Evolutionary conservation across 2,329 filamentous ascomycete species (phyloP).

Genomic region (Colletotrichum abscissum): DNA sequence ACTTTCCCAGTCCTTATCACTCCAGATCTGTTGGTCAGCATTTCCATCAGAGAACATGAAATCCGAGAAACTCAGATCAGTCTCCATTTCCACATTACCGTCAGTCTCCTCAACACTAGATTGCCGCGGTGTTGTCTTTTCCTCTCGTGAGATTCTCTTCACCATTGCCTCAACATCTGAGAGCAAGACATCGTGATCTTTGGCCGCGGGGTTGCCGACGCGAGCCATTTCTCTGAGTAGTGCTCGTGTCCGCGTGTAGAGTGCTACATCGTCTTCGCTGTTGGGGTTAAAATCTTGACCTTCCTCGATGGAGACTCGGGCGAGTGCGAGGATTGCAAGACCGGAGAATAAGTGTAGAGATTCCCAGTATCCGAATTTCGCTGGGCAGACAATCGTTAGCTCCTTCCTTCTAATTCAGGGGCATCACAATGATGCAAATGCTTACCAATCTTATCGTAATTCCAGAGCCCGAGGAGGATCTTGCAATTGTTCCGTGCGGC

Average conservation of each 20-base stretch:
- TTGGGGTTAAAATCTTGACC: neutral
- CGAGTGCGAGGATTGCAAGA: slow-evolving; percentile 37
- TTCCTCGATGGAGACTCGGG: slow-evolving; percentile 4
- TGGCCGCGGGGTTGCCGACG: slow-evolving; percentile 32
- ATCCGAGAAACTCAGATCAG: neutral
- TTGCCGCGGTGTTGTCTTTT: neutral
- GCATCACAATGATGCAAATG: too few species aligned
- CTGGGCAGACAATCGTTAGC: neutral
- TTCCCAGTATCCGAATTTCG: slow-evolving; percentile 41
- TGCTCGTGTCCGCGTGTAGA: slow-evolving; percentile 22
- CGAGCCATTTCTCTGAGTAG: slow-evolving; percentile 33
- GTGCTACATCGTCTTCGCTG: neutral
- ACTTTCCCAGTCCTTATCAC: slow-evolving; percentile 22
- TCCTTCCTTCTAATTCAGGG: neutral
- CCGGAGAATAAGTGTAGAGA: slow-evolving; percentile 41
- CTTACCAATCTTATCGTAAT: slow-evolving; percentile 32
- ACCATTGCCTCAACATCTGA: slow-evolving; percentile 35
- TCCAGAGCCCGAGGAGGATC: slow-evolving; percentile 29
- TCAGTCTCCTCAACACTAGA: neutral
- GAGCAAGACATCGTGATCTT: slow-evolving; percentile 34
- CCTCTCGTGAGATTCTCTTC: neutral
- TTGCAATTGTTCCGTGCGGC: slow-evolving; percentile 33
- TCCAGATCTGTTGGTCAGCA: slow-evolving; percentile 4
- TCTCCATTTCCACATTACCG: neutral
- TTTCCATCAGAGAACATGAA: neutral